These are phyloP conservation scores for Ceraceosorus guamensis DNA, from an alignment of 1,284 basidiomycete genomes.

Conservation along the genomic window DNA sequence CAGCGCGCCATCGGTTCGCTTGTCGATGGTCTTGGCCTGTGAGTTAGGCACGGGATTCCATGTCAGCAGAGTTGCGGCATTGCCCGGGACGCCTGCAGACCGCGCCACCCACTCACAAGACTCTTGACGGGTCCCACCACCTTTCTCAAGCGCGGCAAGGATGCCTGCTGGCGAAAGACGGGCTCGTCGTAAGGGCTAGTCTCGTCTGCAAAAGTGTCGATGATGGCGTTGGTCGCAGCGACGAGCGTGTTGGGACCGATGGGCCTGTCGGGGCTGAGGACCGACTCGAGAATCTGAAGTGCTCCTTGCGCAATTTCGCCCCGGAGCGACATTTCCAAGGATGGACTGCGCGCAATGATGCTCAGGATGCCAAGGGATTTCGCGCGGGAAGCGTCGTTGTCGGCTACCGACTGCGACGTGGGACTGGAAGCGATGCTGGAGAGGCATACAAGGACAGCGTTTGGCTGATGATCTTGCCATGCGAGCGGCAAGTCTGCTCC, in stretches of 20 bases:
- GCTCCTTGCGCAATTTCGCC: constrained; percentile 7
- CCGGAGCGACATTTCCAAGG: constrained; percentile 7
- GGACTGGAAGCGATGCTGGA: too few relatives aligned
- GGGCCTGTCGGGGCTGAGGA: neutral
- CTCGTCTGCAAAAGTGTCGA: constrained; percentile 94
- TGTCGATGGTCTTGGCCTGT: constrained; percentile 54
- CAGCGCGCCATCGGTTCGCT: constrained; percentile 51
- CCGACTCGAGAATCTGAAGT: neutral
- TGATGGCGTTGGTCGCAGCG: constrained; percentile 74
- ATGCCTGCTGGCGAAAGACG: constrained; percentile 62
- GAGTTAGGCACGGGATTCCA: neutral
- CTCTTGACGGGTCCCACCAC: constrained; percentile 30
- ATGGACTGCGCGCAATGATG: too few relatives aligned
- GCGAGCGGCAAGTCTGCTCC: too few relatives aligned
- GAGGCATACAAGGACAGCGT: too few relatives aligned
- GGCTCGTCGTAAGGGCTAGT: constrained; percentile 69
- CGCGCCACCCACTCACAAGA: neutral
- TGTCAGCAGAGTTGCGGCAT: neutral
- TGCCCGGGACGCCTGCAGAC: too few relatives aligned
- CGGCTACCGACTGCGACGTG: too few relatives aligned
- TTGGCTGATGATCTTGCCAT: too few relatives aligned
- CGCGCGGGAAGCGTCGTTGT: too few relatives aligned
- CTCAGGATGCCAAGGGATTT: too few relatives aligned
- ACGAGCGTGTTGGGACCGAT: constrained; percentile 57
- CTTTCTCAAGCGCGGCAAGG: constrained; percentile 54